These are phyloP conservation scores for Athelia psychrophila DNA, from an alignment of 1,284 basidiomycete species.

Conservation along the genomic window DNA sequence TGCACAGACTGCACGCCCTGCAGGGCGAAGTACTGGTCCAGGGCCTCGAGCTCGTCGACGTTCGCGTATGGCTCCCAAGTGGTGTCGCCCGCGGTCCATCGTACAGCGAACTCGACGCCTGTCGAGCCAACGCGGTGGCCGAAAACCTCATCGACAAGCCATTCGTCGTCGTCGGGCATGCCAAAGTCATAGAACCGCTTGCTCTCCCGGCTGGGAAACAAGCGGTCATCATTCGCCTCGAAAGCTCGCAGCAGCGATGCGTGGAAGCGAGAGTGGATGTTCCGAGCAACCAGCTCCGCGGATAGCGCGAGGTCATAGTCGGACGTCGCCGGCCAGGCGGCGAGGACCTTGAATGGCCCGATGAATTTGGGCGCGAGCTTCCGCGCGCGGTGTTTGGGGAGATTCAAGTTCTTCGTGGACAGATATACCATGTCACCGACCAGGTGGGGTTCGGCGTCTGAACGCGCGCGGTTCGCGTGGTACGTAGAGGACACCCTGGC, in stretches of 20 bases:
- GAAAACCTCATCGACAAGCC: conserved; percentile 17
- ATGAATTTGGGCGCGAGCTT: conserved; percentile 27
- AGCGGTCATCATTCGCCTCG: conserved; percentile 9
- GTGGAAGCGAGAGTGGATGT: conserved; percentile 15
- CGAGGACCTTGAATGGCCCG: conserved; percentile 24
- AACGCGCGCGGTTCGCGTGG: conserved; percentile 24
- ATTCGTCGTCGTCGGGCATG: conserved; percentile 14
- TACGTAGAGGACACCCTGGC: conserved; percentile 23
- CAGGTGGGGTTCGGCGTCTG: conserved; percentile 13
- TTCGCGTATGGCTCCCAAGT: conserved; percentile 6
- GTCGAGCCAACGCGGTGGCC: conserved; percentile 9
- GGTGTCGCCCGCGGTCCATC: conserved; percentile 2
- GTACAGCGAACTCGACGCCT: conserved; percentile 1
- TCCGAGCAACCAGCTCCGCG: conserved; percentile 6
- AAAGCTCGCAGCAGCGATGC: conserved; percentile 12
- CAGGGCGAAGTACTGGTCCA: conserved; percentile 7
- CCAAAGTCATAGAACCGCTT: conserved; percentile 21
- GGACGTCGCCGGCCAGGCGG: conserved; percentile 9
- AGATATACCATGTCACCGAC: conserved; percentile 27
- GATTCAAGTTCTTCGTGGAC: conserved; percentile 24
- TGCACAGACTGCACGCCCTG: too few relatives aligned
- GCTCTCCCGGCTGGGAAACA: conserved; percentile 15
- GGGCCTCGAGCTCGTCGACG: conserved; percentile 6
- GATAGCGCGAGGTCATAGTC: conserved; percentile 17
- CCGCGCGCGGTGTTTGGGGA: conserved; percentile 18